Percentiles rank a stretch among this genome's conserved stretches.
These are phyloP conservation scores for Eucalyptus regnans DNA, from an alignment of 345 rosid genomes.

Conservation along the genomic window DNA sequence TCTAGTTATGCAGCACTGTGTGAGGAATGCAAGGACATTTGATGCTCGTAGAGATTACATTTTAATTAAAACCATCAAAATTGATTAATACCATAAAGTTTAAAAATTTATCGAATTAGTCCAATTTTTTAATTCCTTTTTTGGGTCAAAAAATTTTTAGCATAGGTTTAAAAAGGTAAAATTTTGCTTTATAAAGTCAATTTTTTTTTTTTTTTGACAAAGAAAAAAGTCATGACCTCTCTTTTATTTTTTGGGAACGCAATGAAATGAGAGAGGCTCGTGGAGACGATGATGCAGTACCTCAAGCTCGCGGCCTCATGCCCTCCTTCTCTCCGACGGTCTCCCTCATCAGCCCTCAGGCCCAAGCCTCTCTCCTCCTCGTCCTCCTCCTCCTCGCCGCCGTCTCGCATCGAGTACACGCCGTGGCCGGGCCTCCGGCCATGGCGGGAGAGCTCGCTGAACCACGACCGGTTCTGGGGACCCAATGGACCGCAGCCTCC, in stretches of 20 bases:
- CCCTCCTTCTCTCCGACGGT: neutral
- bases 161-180: neutral
- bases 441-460: constrained; percentile 62
- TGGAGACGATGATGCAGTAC: neutral
- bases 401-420: constrained; percentile 7
- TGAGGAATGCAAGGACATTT: no score
- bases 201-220: neutral
- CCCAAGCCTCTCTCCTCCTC: neutral
- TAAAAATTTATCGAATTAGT: no score
- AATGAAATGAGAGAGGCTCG: neutral
- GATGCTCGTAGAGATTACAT: no score
- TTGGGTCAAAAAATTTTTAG: neutral
- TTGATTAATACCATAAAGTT: no score
- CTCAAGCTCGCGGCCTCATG: neutral
- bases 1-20: no score
- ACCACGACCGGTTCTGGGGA: constrained; percentile 72
- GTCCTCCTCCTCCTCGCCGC: constrained; percentile 8
- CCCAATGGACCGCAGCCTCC: constrained; percentile 48
- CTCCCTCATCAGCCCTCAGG: neutral
- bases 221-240: neutral
- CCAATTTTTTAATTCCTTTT: neutral
- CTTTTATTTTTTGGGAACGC: neutral
- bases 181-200: neutral
- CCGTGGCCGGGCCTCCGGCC: constrained; percentile 59
- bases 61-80: no score